A percentile compares a stretch with the other conserved stretches of the same genome.
Evolutionary conservation across 1,284 basidiomycete genomes (phyloP).

Genomic region (Apiotrichum brassicae): DNA sequence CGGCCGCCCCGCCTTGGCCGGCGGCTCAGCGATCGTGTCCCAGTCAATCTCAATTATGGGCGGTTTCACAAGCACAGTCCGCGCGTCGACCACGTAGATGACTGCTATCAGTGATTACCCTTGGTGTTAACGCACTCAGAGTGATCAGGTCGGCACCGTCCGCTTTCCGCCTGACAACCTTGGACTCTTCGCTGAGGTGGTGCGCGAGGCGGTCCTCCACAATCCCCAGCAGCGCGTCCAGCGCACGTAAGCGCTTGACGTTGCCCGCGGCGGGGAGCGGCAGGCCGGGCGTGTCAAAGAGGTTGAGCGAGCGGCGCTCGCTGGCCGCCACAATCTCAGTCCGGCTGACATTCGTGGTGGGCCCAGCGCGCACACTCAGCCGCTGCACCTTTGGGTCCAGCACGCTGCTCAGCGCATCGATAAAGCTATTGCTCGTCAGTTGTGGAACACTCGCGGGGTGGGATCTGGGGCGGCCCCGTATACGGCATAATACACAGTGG

Average conservation of each 20-base stretch:
- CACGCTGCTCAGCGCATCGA: constrained; percentile 14
- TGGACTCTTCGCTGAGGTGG: constrained; percentile 36
- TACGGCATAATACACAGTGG: too few relatives aligned
- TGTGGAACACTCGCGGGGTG: too few relatives aligned
- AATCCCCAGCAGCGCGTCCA: constrained; percentile 28
- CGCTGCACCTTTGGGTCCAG: constrained; percentile 9
- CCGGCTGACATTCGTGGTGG: constrained; percentile 11
- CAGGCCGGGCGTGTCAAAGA: constrained; percentile 41
- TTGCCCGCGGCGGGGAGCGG: constrained; percentile 1
- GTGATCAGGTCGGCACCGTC: constrained; percentile 37
- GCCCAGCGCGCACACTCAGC: not conserved
- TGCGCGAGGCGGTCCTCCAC: constrained; percentile 36
- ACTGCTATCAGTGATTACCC: constrained; percentile 18
- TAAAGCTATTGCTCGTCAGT: constrained; percentile 6
- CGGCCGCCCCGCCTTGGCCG: not conserved
- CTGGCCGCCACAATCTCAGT: constrained; percentile 4
- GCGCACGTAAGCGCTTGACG: constrained; percentile 19
- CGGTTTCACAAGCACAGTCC: constrained; percentile 21
- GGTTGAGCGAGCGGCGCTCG: constrained; percentile 9
- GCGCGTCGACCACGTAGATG: constrained; percentile 40
- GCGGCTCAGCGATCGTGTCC: constrained; percentile 14
- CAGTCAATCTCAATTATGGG: constrained; percentile 15
- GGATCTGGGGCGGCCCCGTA: too few relatives aligned
- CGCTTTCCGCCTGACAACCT: constrained; percentile 31
- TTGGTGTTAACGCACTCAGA: constrained; percentile 26